phyloP scores from a whole-genome alignment of 208 protist species.

The Spongospora subterranea region DNA sequence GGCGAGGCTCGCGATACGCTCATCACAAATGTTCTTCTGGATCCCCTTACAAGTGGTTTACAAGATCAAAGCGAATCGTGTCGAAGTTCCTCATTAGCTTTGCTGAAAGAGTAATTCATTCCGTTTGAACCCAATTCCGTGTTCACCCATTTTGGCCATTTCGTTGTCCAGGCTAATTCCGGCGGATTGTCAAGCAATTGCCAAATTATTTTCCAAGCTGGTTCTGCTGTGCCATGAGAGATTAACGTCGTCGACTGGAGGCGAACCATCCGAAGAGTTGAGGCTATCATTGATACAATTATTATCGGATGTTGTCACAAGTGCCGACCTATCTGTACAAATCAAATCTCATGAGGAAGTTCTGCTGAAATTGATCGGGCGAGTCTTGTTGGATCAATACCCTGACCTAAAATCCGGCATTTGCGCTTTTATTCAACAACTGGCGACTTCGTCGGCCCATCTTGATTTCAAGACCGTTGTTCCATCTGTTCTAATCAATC shows the following conservation, averaged over 20 bases:
- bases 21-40: background rate
- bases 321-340: background rate
- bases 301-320: background rate
- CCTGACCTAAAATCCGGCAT: background rate
- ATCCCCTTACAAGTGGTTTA: background rate
- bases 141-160: background rate
- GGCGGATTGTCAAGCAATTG: background rate
- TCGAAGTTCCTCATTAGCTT: background rate
- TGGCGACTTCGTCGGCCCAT: background rate
- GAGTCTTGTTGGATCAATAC: background rate
- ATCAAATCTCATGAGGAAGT: background rate
- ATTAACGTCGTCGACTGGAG: background rate
- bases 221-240: background rate
- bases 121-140: too few relatives aligned
- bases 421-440: background rate
- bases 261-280: background rate
- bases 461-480: background rate
- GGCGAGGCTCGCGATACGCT: background rate
- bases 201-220: background rate
- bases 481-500: background rate
- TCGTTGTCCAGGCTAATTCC: background rate
- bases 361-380: background rate
- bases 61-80: background rate
- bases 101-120: too few relatives aligned
- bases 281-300: background rate